phyloP scores from a whole-genome alignment of 305 asterid species.

The Solanum hybrid region DNA sequence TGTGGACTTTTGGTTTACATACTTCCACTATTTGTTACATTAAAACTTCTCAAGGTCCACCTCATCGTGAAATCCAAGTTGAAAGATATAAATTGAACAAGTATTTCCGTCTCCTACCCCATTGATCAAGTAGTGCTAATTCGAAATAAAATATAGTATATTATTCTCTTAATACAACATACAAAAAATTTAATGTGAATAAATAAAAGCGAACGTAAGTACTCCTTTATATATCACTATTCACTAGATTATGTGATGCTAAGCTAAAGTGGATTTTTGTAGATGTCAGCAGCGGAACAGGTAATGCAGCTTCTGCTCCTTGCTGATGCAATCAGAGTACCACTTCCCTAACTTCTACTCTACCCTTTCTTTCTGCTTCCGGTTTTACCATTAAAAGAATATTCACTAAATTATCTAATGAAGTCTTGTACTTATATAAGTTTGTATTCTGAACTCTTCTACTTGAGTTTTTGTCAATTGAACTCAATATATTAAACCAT shows the following conservation, averaged over 20 bases:
- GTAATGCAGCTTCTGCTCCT: background rate
- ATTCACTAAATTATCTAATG: background rate
- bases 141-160: no score
- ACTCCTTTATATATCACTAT: no score
- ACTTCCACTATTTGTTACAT: background rate
- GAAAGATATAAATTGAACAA: background rate
- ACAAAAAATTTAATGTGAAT: background rate
- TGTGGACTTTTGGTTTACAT: background rate
- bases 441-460: no score
- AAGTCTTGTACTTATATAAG: no score
- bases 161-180: background rate
- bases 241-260: background rate
- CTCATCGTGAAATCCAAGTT: background rate
- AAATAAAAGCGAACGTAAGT: no score
- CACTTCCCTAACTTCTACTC: background rate
- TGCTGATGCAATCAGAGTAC: background rate
- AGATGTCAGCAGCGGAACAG: background rate
- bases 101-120: background rate
- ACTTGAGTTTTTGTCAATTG: no score
- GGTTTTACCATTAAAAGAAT: background rate
- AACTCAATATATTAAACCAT: no score
- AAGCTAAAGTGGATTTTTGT: background rate
- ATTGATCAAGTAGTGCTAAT: background rate
- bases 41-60: background rate
- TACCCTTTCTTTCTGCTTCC: background rate